These are phyloP conservation scores for Vitis amurensis DNA, from an alignment of 164 flowering plant genomes.

Conservation along the genomic window DNA sequence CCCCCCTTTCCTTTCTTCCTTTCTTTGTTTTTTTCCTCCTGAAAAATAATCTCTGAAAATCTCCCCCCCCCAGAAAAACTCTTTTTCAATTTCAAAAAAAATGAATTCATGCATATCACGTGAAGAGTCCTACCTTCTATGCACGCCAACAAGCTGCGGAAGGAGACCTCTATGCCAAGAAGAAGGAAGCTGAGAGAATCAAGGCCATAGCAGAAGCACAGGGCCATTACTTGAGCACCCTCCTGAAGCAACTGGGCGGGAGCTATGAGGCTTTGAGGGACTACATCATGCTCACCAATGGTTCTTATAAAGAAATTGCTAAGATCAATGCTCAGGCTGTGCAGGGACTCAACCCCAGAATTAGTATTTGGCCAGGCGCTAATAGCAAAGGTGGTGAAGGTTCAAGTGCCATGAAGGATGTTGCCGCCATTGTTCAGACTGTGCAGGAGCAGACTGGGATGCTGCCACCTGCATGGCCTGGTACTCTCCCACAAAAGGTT, in stretches of 20 bases:
- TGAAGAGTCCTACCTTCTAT: too few relatives aligned
- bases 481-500: too few relatives aligned
- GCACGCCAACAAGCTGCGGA: constrained; percentile 19
- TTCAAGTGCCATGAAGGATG: constrained; percentile 23
- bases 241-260: constrained; percentile 18
- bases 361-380: constrained; percentile 24
- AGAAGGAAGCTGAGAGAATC: constrained; percentile 29
- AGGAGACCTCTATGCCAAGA: constrained; percentile 21
- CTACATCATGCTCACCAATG: constrained; percentile 20
- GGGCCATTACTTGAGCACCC: constrained; percentile 17
- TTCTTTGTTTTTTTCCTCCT: too few relatives aligned
- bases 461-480: too few relatives aligned
- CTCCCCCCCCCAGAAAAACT: too few relatives aligned
- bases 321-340: constrained; percentile 24
- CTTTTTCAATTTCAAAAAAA: too few relatives aligned
- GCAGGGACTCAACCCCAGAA: constrained; percentile 24
- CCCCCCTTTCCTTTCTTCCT: too few relatives aligned
- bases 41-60: too few relatives aligned
- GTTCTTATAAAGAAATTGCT: constrained; percentile 21
- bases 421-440: too few relatives aligned
- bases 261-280: constrained; percentile 22
- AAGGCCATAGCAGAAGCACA: constrained; percentile 19
- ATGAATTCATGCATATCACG: too few relatives aligned
- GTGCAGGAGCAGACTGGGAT: too few relatives aligned
- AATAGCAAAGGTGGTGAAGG: not conserved